Evolutionary conservation across 805 yeast species (phyloP).

Genomic region (Lachancea nothofagi): DNA sequence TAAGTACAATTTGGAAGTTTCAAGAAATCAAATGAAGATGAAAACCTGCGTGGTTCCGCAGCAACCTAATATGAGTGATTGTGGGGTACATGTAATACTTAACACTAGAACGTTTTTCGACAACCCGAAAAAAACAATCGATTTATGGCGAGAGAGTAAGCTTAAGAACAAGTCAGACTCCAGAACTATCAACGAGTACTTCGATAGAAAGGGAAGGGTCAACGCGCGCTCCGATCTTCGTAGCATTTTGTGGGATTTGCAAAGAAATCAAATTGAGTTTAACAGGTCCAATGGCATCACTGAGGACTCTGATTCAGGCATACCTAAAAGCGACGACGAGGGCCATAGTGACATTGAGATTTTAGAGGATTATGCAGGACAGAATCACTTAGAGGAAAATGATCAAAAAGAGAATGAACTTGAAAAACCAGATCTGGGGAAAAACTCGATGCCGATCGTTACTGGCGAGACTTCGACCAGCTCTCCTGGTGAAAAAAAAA

Average conservation of each 20-base stretch:
- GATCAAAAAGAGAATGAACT: not conserved
- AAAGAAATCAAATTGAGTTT: conserved; percentile 17
- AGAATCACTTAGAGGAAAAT: not conserved
- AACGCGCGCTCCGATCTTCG: conserved; percentile 26
- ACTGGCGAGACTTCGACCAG: too few species aligned
- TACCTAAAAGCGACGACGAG: conserved; percentile 12
- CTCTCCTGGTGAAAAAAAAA: too few species aligned
- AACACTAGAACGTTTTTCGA: conserved; percentile 57
- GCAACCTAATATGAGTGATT: conserved; percentile 86
- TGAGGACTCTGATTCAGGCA: conserved; percentile 47
- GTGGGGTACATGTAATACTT: conserved; percentile 87
- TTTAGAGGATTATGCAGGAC: conserved; percentile 18
- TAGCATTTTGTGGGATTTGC: conserved; percentile 20
- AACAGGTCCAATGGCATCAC: conserved; percentile 80
- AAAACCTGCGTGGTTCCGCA: conserved; percentile 60
- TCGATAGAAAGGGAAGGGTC: conserved; percentile 24
- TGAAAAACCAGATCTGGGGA: too few species aligned
- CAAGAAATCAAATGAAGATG: conserved; percentile 42
- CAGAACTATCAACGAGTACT: conserved; percentile 22
- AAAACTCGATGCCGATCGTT: too few species aligned
- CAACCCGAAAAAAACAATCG: conserved; percentile 43
- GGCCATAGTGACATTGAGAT: conserved; percentile 31
- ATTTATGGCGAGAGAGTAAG: conserved; percentile 40
- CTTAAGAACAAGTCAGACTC: conserved; percentile 17
- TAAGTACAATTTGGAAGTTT: conserved; percentile 45